Evolutionary conservation across 768 basidiomycete genomes (phyloP).

Genomic region (Boletus coccyginus): DNA sequence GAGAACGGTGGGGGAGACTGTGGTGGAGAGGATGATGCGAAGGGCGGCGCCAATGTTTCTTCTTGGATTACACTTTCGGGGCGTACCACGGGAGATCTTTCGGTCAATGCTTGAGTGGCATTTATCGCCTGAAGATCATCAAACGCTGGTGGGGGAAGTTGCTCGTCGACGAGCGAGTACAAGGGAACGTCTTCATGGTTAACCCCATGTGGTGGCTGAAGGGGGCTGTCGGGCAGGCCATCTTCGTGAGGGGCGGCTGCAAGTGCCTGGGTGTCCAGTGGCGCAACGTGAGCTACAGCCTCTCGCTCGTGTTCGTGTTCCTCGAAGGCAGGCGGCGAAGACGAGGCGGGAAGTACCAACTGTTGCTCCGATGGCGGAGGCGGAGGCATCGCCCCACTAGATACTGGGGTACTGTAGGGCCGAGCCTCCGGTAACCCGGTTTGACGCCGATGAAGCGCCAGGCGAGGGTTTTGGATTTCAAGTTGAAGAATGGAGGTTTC

Average conservation of each 20-base stretch:
- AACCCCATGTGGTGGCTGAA: neutral
- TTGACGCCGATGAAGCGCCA: neutral
- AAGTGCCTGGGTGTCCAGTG: neutral
- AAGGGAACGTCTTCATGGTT: conserved; percentile 19
- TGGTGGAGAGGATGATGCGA: neutral
- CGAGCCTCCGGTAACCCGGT: neutral
- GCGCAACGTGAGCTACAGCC: neutral
- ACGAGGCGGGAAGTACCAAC: neutral
- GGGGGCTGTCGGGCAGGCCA: neutral
- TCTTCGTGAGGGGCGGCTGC: neutral
- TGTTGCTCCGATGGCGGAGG: neutral
- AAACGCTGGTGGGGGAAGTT: conserved; percentile 25
- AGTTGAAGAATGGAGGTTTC: neutral
- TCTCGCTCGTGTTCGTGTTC: neutral
- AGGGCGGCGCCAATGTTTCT: neutral
- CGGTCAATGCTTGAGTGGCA: neutral
- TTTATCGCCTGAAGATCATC: conserved; percentile 9
- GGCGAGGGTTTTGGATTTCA: neutral
- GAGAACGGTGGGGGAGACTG: neutral
- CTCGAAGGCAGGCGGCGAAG: conserved; percentile 6
- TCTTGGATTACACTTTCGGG: neutral
- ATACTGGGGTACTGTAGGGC: neutral
- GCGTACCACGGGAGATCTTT: neutral
- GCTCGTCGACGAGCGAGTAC: conserved; percentile 25
- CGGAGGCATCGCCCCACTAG: neutral